Conservation (phyloP, 1,139 yeast species). For the Yamadazyma epiphylla region DNA sequence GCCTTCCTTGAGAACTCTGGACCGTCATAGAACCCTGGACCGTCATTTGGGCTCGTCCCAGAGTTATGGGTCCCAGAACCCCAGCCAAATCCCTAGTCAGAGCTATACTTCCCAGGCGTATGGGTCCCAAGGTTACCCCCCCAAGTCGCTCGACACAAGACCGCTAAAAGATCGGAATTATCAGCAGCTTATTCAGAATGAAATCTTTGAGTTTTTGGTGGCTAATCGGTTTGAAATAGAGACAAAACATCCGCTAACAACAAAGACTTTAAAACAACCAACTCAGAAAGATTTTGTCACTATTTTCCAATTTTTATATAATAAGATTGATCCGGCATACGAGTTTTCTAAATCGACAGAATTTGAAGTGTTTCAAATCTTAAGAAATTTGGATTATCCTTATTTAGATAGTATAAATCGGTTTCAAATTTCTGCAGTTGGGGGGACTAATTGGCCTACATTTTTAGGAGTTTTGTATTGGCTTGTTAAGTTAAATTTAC, state of each 20-base stretch:
- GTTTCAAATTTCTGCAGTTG: slow-evolving; percentile 86
- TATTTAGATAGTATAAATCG: slow-evolving; percentile 75
- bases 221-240: slow-evolving; percentile 67
- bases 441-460: slow-evolving; percentile 86
- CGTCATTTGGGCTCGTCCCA: no score
- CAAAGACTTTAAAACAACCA: slow-evolving; percentile 67
- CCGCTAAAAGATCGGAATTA: slow-evolving; percentile 73
- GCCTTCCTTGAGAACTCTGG: no score
- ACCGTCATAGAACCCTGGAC: no score
- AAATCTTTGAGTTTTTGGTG: slow-evolving; percentile 61
- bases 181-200: slow-evolving; percentile 62
- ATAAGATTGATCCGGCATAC: slow-evolving; percentile 75
- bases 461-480: slow-evolving; percentile 80
- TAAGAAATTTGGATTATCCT: slow-evolving; percentile 72
- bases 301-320: slow-evolving; percentile 78
- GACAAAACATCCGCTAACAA: slow-evolving; percentile 65
- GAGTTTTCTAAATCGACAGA: slow-evolving; percentile 67
- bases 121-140: no score
- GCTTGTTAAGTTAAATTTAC: slow-evolving; percentile 59
- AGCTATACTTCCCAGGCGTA: no score
- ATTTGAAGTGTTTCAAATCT: slow-evolving; percentile 65
- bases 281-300: slow-evolving; percentile 83
- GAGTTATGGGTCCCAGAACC: neutral
- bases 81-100: no score
- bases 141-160: slow-evolving; percentile 52